Evolutionary conservation across 371 early-diverging fungal species (phyloP).

Genomic region (Massospora cicadina): DNA sequence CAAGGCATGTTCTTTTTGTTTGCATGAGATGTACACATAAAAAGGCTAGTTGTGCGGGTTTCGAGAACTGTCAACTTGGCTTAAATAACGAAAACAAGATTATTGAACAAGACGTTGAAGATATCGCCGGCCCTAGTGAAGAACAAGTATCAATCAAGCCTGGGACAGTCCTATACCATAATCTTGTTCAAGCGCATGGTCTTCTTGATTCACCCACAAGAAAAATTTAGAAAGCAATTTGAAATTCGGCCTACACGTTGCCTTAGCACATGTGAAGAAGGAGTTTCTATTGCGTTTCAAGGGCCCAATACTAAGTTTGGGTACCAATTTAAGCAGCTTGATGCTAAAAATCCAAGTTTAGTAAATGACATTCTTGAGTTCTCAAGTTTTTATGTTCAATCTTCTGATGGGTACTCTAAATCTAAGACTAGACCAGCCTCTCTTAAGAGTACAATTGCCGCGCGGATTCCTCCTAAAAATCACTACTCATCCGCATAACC

Average conservation of each 20-base stretch:
- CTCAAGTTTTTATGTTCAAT: constrained; percentile 6
- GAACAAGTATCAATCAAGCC: neutral
- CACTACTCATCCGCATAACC: constrained; percentile 5
- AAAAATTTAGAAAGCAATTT: constrained; percentile 4
- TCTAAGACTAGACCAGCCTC: neutral
- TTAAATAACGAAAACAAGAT: neutral
- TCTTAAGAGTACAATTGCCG: neutral
- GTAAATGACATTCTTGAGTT: constrained; percentile 10
- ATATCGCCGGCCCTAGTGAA: neutral
- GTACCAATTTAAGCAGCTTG: constrained; percentile 8
- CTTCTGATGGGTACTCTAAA: constrained; percentile 7
- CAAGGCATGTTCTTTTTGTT: constrained; percentile 10
- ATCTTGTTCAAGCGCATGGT: neutral
- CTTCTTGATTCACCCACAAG: neutral
- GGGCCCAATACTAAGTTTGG: constrained; percentile 9
- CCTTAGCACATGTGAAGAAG: constrained; percentile 7
- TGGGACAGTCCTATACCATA: constrained; percentile 4
- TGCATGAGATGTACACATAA: constrained; percentile 10
- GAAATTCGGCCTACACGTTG: constrained; percentile 8
- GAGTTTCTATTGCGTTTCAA: constrained; percentile 8
- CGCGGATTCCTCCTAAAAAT: constrained; percentile 10
- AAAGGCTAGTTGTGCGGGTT: neutral
- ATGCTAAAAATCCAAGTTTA: constrained; percentile 3
- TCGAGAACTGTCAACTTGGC: neutral
- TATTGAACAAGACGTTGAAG: constrained; percentile 3